phyloP scores from a whole-genome alignment of 805 yeast species.

The Deakozyma indianensis region DNA sequence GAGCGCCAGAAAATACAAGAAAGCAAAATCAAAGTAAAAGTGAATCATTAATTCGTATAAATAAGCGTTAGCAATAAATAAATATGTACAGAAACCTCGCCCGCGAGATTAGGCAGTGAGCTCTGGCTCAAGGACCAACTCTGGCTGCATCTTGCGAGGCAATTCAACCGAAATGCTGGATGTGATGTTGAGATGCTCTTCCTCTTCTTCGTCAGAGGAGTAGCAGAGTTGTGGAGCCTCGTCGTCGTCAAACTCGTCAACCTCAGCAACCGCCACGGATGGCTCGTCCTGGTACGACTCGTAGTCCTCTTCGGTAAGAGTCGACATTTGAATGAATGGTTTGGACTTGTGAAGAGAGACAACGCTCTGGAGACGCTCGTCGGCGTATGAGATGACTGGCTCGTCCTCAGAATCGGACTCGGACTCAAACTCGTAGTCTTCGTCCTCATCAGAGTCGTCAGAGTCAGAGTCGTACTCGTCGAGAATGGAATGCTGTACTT shows the following conservation, averaged over 20 bases:
- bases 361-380: slow-evolving; percentile 3
- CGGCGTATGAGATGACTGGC: slow-evolving; percentile 1
- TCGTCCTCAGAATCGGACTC: slow-evolving; percentile 12
- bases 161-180: neutral
- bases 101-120: neutral
- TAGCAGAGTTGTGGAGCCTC: slow-evolving; percentile 10
- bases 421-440: slow-evolving; percentile 11
- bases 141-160: neutral
- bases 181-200: slow-evolving; percentile 9
- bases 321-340: slow-evolving; percentile 7
- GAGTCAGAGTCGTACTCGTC: slow-evolving; percentile 18
- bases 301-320: slow-evolving; percentile 10
- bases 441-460: slow-evolving; percentile 11
- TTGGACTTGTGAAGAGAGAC: slow-evolving; percentile 5
- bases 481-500: neutral
- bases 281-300: slow-evolving; percentile 7
- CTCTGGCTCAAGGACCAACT: neutral
- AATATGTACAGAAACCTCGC: neutral
- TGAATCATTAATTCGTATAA: too few relatives aligned
- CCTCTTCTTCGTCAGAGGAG: slow-evolving; percentile 12
- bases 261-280: neutral
- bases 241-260: slow-evolving; percentile 3
- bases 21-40: too few relatives aligned
- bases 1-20: too few relatives aligned
- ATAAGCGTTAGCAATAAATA: neutral